Evolutionary conservation across 2,329 filamentous ascomycete genomes (phyloP).

Genomic region (Alternaria dauci): DNA sequence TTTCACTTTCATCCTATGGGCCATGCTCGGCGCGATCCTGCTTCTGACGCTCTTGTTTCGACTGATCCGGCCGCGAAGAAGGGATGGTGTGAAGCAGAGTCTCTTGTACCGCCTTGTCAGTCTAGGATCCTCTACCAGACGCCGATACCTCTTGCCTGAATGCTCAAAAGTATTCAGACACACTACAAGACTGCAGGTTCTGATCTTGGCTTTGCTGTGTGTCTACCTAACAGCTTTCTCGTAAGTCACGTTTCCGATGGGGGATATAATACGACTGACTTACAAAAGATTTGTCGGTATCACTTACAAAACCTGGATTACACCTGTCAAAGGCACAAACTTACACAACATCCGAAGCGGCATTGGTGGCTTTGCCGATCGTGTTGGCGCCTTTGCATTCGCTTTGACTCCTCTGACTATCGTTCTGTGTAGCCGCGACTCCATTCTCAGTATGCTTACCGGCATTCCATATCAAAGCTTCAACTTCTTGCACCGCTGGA

Average conservation of each 20-base stretch:
- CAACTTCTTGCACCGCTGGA: constrained; percentile 16
- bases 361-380: background rate
- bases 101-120: constrained; percentile 9
- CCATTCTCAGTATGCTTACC: constrained; percentile 13
- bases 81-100: constrained; percentile 7
- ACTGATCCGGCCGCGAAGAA: constrained; percentile 3
- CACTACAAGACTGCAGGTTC: constrained; percentile 11
- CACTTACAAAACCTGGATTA: constrained; percentile 15
- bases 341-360: constrained; percentile 13
- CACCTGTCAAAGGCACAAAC: constrained; percentile 7
- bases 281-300: constrained; percentile 5
- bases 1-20: constrained; percentile 14
- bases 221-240: constrained; percentile 12
- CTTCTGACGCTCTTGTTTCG: constrained; percentile 8
- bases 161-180: constrained; percentile 6
- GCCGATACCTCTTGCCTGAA: background rate
- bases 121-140: background rate
- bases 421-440: constrained; percentile 12
- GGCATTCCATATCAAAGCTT: constrained; percentile 16
- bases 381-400: constrained; percentile 7
- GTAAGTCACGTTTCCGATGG: background rate
- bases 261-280: background rate
- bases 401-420: constrained; percentile 13
- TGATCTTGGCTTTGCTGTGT: constrained; percentile 13
- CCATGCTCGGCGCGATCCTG: constrained; percentile 7